A percentile compares a stretch with the other conserved stretches of the same genome.
Evolutionary conservation across 202 grass and related monocot genomes (phyloP).

Genomic region (Alloteropsis angusta): DNA sequence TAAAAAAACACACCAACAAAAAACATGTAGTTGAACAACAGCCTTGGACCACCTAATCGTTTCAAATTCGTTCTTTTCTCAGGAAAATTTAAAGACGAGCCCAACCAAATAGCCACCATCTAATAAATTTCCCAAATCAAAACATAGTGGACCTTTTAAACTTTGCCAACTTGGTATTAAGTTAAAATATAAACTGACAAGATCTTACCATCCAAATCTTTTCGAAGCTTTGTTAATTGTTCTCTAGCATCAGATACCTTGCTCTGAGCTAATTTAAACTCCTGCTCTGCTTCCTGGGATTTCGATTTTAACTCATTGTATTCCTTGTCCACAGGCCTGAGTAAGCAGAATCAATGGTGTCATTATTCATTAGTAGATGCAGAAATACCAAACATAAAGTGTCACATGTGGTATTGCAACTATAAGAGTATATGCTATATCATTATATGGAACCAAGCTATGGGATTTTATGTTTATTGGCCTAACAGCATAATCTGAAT

Average conservation of each 20-base stretch:
- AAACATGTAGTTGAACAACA: background rate
- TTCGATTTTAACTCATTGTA: slow-evolving; percentile 81
- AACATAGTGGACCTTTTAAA: background rate
- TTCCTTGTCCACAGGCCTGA: slow-evolving; percentile 68
- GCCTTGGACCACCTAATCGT: background rate
- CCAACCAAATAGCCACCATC: background rate
- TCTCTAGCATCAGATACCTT: slow-evolving; percentile 67
- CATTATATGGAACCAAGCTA: background rate
- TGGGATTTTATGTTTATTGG: background rate
- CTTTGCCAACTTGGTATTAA: slow-evolving; percentile 9
- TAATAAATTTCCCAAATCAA: background rate
- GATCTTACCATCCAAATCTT: slow-evolving; percentile 82
- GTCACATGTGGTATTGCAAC: background rate
- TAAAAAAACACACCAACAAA: background rate
- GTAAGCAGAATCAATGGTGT: slow-evolving; percentile 8
- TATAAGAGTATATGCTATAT: background rate
- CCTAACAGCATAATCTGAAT: background rate
- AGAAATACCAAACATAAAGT: slow-evolving; percentile 19
- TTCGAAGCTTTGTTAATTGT: slow-evolving; percentile 64
- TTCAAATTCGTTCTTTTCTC: background rate
- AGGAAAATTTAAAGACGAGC: background rate
- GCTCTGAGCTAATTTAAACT: slow-evolving; percentile 68
- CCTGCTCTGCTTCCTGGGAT: slow-evolving; percentile 73
- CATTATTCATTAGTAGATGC: slow-evolving; percentile 18
- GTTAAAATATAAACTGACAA: background rate